A percentile compares a stretch with the other conserved stretches of the same genome.
Evolutionary conservation across 2,329 filamentous ascomycete species (phyloP).

Genomic region (Thermothelomyces thermophilus): DNA sequence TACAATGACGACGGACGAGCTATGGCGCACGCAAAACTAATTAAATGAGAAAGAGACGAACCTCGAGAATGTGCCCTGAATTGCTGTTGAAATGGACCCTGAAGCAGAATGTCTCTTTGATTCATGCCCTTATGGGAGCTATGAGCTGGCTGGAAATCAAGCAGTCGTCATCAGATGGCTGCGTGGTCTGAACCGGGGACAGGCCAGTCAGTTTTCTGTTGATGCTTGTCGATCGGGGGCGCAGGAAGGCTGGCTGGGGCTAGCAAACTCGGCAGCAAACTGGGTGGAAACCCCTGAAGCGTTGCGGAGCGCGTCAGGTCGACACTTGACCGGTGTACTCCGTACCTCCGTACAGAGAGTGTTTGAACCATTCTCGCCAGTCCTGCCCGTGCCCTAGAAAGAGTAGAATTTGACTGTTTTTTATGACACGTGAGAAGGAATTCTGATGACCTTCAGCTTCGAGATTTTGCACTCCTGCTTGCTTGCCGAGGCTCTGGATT

Average conservation of each 20-base stretch:
- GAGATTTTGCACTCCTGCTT: neutral
- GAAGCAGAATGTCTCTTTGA: neutral
- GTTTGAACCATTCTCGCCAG: too few relatives aligned
- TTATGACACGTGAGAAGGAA: constrained; percentile 8
- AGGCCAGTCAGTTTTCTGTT: neutral
- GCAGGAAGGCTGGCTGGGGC: constrained; percentile 1
- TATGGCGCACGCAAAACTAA: too few relatives aligned
- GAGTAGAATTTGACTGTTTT: neutral
- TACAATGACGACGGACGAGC: too few relatives aligned
- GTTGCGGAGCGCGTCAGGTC: constrained; percentile 1
- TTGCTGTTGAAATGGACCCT: too few relatives aligned
- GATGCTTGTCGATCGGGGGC: constrained; percentile 12
- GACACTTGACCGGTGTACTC: neutral
- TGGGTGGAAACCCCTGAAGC: constrained; percentile 9
- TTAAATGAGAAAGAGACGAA: neutral
- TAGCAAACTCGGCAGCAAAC: constrained; percentile 14
- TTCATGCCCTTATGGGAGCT: neutral
- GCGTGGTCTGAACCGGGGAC: neutral
- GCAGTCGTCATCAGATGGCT: constrained; percentile 9
- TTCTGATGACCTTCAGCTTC: neutral
- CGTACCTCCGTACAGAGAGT: too few relatives aligned
- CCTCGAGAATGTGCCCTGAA: neutral
- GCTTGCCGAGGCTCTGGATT: too few relatives aligned
- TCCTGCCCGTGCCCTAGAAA: too few relatives aligned
- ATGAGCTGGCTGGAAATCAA: neutral